Conservation (phyloP, 2,329 filamentous ascomycete species). For the Trichoderma afroharzianum region DNA sequence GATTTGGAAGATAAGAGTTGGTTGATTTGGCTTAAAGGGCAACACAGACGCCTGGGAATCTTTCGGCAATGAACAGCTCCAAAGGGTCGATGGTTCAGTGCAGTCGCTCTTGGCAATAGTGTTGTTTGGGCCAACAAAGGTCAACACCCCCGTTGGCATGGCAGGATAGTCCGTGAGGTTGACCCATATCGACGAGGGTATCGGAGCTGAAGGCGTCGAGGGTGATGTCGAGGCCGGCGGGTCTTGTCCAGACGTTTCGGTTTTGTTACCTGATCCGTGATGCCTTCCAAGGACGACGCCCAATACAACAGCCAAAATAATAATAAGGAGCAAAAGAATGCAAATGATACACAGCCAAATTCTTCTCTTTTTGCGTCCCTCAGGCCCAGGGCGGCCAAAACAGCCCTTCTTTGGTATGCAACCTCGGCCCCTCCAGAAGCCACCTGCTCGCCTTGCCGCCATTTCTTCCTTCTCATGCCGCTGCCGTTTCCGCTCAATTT, state of each 20-base stretch:
- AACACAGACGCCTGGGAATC: constrained; percentile 64
- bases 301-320: constrained; percentile 57
- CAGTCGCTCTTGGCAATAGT: constrained; percentile 64
- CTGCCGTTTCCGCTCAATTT: constrained; percentile 49
- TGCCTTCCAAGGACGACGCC: constrained; percentile 49
- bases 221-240: background rate
- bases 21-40: constrained; percentile 64
- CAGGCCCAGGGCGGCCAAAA: constrained; percentile 59
- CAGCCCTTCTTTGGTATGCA: constrained; percentile 57
- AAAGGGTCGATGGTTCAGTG: constrained; percentile 67
- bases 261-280: constrained; percentile 21
- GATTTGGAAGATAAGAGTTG: constrained; percentile 78
- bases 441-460: constrained; percentile 53
- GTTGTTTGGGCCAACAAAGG: constrained; percentile 70
- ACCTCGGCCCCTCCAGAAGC: constrained; percentile 62
- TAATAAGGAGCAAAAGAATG: constrained; percentile 46
- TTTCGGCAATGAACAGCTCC: constrained; percentile 83
- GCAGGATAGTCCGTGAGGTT: constrained; percentile 84
- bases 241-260: background rate
- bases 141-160: constrained; percentile 79
- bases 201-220: background rate
- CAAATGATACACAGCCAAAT: constrained; percentile 53
- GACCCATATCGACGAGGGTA: constrained; percentile 57
- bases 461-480: constrained; percentile 65
- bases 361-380: constrained; percentile 60